Percentiles rank a stretch among this genome's conserved stretches.
phyloP scores from a whole-genome alignment of 2,329 filamentous ascomycete species.

The Aspergillus flavus region DNA sequence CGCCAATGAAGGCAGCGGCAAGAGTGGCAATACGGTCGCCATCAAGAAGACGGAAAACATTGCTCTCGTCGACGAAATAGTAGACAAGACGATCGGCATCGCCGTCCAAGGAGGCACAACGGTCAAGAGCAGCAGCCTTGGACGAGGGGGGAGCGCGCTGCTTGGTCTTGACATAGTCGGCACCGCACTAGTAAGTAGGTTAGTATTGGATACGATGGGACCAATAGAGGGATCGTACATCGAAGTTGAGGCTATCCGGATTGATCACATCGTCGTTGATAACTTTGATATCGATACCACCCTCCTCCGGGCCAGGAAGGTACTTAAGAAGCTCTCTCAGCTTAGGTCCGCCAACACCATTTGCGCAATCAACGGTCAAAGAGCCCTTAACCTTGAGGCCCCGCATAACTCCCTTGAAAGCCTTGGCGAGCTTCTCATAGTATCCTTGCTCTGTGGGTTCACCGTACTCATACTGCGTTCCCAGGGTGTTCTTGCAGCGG shows the following conservation, averaged over 20 bases:
- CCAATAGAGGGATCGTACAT: conserved; percentile 64
- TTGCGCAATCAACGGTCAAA: conserved; percentile 90
- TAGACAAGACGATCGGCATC: conserved; percentile 96
- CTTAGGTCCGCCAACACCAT: conserved; percentile 94
- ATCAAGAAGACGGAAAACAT: conserved; percentile 87
- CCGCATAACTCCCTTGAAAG: conserved; percentile 82
- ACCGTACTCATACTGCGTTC: conserved; percentile 84
- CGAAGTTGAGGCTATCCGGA: conserved; percentile 84
- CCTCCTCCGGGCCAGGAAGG: conserved; percentile 67
- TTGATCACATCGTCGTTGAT: conserved; percentile 92
- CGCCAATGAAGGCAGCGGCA: conserved; percentile 88
- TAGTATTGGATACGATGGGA: conserved; percentile 8
- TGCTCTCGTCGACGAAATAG: conserved; percentile 84
- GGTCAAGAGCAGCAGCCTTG: conserved; percentile 72
- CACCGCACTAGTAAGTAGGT: conserved; percentile 68
- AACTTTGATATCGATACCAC: conserved; percentile 77
- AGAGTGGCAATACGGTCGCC: conserved; percentile 96
- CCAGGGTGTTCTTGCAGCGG: conserved; percentile 89
- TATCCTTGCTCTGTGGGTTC: conserved; percentile 88
- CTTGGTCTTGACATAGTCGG: conserved; percentile 96
- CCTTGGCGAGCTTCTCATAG: conserved; percentile 85
- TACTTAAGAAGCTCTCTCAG: conserved; percentile 82
- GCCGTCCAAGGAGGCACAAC: conserved; percentile 89
- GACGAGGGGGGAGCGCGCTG: conserved; percentile 85
- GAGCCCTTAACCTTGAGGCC: conserved; percentile 72